Conservation (phyloP, 1,284 basidiomycete species). For the Boletus smithii region DNA sequence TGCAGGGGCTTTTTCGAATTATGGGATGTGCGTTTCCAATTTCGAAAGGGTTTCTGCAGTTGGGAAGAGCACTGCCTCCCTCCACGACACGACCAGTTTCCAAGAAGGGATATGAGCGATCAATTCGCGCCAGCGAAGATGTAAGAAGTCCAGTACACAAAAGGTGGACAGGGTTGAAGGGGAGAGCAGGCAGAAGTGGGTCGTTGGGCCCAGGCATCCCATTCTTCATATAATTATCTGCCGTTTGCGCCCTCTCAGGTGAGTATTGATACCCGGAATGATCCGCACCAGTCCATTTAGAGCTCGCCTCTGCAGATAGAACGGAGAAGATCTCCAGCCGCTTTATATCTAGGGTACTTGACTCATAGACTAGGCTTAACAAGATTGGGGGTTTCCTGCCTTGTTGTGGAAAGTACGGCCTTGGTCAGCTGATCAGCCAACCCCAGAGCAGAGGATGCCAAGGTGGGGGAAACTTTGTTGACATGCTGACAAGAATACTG, state of each 20-base stretch:
- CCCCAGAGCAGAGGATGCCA: constrained; percentile 2
- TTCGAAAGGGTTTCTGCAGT: constrained; percentile 2
- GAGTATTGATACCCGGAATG: constrained; percentile 26
- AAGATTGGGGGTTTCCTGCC: constrained; percentile 20
- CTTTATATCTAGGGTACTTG: constrained; percentile 22
- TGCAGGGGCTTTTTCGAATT: neutral
- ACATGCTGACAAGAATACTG: constrained; percentile 11
- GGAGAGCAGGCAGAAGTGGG: constrained; percentile 8
- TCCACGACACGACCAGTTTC: neutral
- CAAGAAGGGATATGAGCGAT: constrained; percentile 3
- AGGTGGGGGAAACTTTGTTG: constrained; percentile 11
- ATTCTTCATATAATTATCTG: too few species aligned
- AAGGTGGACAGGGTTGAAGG: neutral
- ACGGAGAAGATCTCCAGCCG: constrained; percentile 23
- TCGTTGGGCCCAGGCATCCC: neutral
- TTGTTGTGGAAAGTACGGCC: constrained; percentile 14
- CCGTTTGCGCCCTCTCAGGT: too few species aligned
- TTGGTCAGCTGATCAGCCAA: constrained; percentile 16
- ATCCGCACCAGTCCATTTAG: constrained; percentile 26
- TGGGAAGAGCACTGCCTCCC: constrained; percentile 6
- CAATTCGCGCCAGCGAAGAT: constrained; percentile 5
- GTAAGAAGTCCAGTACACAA: neutral
- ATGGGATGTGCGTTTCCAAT: too few species aligned
- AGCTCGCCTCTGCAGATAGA: constrained; percentile 21
- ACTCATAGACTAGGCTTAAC: constrained; percentile 14